A percentile compares a stretch with the other conserved stretches of the same genome.
phyloP scores from a whole-genome alignment of 495 filamentous ascomycete species.

The Aspergillus ostianus region DNA sequence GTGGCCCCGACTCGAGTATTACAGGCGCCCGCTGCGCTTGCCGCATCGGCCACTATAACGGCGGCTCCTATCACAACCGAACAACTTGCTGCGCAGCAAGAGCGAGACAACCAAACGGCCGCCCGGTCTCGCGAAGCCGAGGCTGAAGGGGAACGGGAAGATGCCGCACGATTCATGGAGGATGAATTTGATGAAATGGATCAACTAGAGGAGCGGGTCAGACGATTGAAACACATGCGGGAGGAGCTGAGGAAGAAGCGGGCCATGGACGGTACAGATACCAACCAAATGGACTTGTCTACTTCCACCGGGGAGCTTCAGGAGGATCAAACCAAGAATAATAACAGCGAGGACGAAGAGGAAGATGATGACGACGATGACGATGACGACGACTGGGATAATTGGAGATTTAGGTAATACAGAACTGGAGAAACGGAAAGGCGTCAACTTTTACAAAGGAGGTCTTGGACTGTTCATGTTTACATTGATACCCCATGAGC shows the following conservation, averaged over 20 bases:
- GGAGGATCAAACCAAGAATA: conserved; percentile 33
- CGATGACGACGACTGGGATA: conserved; percentile 63
- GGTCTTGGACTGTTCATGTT: conserved; percentile 29
- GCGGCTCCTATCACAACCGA: conserved; percentile 66
- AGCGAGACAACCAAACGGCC: conserved; percentile 53
- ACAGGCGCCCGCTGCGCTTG: conserved; percentile 32
- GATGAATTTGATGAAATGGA: conserved; percentile 97
- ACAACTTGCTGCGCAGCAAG: conserved; percentile 66
- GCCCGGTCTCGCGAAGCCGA: conserved; percentile 53
- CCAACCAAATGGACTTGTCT: conserved; percentile 21
- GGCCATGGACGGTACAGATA: conserved; percentile 38
- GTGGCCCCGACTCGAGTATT: conserved; percentile 49
- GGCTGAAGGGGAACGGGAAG: conserved; percentile 80
- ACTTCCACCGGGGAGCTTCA: conserved; percentile 16
- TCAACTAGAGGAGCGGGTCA: conserved; percentile 76
- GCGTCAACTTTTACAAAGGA: conserved; percentile 28
- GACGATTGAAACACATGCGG: conserved; percentile 68
- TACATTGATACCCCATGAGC: conserved; percentile 45
- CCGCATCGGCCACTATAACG: conserved; percentile 57
- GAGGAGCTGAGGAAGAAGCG: conserved; percentile 54
- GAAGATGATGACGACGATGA: conserved; percentile 61
- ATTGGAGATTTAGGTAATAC: conserved; percentile 61
- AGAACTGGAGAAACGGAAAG: conserved; percentile 14
- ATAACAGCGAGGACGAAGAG: conserved; percentile 47
- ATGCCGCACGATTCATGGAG: conserved; percentile 75